phyloP scores from a whole-genome alignment of 2,329 filamentous ascomycete genomes.

The Trichothecium sympodiale region DNA sequence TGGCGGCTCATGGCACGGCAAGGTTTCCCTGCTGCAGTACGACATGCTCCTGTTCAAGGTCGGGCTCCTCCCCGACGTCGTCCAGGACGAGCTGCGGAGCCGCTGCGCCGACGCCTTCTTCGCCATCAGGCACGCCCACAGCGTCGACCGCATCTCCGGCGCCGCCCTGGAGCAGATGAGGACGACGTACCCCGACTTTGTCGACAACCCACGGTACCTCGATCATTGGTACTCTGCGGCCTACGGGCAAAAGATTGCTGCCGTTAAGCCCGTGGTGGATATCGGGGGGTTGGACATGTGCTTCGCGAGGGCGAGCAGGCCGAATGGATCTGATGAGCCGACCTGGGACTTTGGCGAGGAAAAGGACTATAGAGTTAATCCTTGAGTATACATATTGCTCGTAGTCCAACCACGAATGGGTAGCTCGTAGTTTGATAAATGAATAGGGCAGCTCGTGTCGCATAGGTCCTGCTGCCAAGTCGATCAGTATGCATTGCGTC shows the following conservation, averaged over 20 bases:
- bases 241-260: slow-evolving; percentile 26
- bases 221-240: slow-evolving; percentile 36
- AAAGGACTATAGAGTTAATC: slow-evolving; percentile 14
- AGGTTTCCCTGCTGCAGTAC: slow-evolving; percentile 55
- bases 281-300: slow-evolving; percentile 31
- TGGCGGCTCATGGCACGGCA: slow-evolving; percentile 57
- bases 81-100: slow-evolving; percentile 40
- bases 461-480: too few species aligned
- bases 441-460: too few species aligned
- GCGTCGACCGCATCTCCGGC: slow-evolving; percentile 54
- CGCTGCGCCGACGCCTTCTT: slow-evolving; percentile 43
- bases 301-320: slow-evolving; percentile 30
- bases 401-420: too few species aligned
- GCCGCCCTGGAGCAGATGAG: slow-evolving; percentile 45
- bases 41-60: slow-evolving; percentile 53
- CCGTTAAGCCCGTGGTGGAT: slow-evolving; percentile 32
- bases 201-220: slow-evolving; percentile 32
- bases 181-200: slow-evolving; percentile 40
- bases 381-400: too few species aligned
- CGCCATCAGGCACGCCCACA: slow-evolving; percentile 46
- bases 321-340: slow-evolving; percentile 46
- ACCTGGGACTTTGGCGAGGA: slow-evolving; percentile 42
- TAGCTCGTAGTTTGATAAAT: too few species aligned
- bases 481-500: too few species aligned
- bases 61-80: slow-evolving; percentile 40